Evolutionary conservation across 2,329 filamentous ascomycete genomes (phyloP).

Genomic region (Chaetomiaceae sp.): DNA sequence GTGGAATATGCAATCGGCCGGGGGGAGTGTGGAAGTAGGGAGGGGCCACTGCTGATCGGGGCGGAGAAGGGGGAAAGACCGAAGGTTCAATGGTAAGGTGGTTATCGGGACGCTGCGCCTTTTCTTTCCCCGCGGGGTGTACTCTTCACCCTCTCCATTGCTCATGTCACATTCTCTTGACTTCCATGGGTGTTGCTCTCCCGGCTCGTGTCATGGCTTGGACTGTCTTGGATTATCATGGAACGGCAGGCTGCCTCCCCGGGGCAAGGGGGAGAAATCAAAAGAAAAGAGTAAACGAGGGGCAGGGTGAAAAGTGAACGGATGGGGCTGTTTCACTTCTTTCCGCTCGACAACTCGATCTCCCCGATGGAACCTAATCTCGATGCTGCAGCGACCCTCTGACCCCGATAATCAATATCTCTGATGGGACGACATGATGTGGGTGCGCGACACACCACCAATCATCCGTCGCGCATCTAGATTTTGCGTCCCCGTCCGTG

Average conservation of each 20-base stretch:
- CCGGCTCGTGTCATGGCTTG: not conserved
- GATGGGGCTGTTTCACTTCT: slow-evolving; percentile 3
- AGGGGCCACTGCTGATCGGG: too few relatives aligned
- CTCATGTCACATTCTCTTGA: not conserved
- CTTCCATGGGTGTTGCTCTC: not conserved
- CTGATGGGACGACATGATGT: slow-evolving; percentile 15
- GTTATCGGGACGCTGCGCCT: not conserved
- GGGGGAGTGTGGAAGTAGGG: not conserved
- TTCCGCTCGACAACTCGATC: slow-evolving; percentile 7
- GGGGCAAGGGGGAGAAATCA: not conserved
- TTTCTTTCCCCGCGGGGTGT: not conserved
- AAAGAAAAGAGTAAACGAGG: not conserved
- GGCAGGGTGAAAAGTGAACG: not conserved
- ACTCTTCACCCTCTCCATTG: not conserved
- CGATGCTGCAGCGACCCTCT: slow-evolving; percentile 24
- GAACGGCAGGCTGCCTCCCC: slow-evolving; percentile 11
- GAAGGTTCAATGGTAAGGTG: not conserved
- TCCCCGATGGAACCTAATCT: slow-evolving; percentile 22
- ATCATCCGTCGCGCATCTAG: not conserved
- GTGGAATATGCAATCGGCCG: too few relatives aligned
- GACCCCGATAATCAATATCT: slow-evolving; percentile 8
- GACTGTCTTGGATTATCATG: slow-evolving; percentile 3
- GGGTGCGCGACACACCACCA: slow-evolving; percentile 7
- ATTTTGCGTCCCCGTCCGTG: not conserved
- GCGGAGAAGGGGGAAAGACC: not conserved